A percentile compares a stretch with the other conserved stretches of the same genome.
Conservation (phyloP, 805 yeast genomes). For the Spencermartinsiella europaea region DNA sequence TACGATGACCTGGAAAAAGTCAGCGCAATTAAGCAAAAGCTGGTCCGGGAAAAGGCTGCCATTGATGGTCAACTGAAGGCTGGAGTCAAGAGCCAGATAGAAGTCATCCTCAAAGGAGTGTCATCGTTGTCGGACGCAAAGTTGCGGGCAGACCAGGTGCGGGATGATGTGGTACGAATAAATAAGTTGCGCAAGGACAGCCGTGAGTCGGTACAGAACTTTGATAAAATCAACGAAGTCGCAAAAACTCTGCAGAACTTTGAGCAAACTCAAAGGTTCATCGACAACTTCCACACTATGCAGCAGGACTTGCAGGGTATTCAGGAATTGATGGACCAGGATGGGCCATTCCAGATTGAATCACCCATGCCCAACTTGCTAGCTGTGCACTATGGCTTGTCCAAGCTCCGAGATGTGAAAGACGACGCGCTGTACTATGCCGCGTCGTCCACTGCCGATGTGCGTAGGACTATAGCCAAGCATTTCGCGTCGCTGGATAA, state of each 20-base stretch:
- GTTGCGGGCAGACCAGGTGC: constrained; percentile 35
- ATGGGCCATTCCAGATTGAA: constrained; percentile 42
- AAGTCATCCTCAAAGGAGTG: constrained; percentile 42
- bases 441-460: constrained; percentile 52
- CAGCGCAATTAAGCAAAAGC: constrained; percentile 29
- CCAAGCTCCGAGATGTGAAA: constrained; percentile 66
- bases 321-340: constrained; percentile 48
- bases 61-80: constrained; percentile 70
- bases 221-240: constrained; percentile 62
- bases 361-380: constrained; percentile 50
- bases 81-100: constrained; percentile 62
- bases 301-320: constrained; percentile 46
- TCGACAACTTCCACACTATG: constrained; percentile 56
- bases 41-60: constrained; percentile 57
- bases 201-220: constrained; percentile 55
- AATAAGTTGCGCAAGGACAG: constrained; percentile 50
- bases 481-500: constrained; percentile 47
- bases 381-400: constrained; percentile 63
- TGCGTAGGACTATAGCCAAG: constrained; percentile 57
- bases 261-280: constrained; percentile 60
- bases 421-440: constrained; percentile 67
- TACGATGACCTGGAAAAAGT: constrained; percentile 33
- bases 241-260: constrained; percentile 68
- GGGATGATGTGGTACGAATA: constrained; percentile 31
- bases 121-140: constrained; percentile 35